Evolutionary conservation across 163 green algal species (phyloP), one percentile per base, ranked within the genome.

Genomic region (Scenedesmus sp.): DNA sequence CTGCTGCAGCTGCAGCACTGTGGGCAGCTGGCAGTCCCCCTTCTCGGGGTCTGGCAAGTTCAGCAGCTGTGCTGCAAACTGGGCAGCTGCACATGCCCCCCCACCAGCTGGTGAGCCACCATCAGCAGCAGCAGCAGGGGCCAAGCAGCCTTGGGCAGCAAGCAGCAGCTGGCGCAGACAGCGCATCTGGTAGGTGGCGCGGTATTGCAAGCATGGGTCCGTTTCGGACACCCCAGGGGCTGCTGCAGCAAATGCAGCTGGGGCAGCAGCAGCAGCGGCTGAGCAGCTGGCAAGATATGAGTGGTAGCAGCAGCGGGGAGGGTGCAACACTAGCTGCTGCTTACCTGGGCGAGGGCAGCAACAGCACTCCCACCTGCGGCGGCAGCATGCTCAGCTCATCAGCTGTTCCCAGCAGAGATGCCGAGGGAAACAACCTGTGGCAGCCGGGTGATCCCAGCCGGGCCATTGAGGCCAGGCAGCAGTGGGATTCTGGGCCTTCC

Each of bases 231-330:
- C 83, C 83, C 46, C 42, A 40, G 5, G 83, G 83, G 24, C 56
- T 88, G 33, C 35, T 88, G 18, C 68, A 61, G 56, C 83, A 88
- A 22, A 81, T 88, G 83, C 53, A 88, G 2, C 43, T 81, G 3
- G 56, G 22, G 43, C 73, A 46, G n/a, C 30, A 76, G 30, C 56
- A 87, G 46, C 82, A 88, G 83, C 83, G 51, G 16, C 53, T 26
- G 5, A 42, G 30, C 56, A 79, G 83, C n/a, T 80, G 59, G 83
- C 56, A 81, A 59, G 37, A 44, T 35, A 4, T 79, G 53, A 56
- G 83, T 51, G 51, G 46, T 44, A 85, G 82, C 83, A 80, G 83
- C 70, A 76, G 83, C 70, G 83, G 70, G 33, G 83, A 80, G 24
- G 59, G 83, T 24, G 68, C 83, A 53, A 35, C 83, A 7, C 18